These are phyloP conservation scores for Staphylotrichum longicolle DNA, from an alignment of 495 filamentous ascomycete genomes.

Conservation along the genomic window DNA sequence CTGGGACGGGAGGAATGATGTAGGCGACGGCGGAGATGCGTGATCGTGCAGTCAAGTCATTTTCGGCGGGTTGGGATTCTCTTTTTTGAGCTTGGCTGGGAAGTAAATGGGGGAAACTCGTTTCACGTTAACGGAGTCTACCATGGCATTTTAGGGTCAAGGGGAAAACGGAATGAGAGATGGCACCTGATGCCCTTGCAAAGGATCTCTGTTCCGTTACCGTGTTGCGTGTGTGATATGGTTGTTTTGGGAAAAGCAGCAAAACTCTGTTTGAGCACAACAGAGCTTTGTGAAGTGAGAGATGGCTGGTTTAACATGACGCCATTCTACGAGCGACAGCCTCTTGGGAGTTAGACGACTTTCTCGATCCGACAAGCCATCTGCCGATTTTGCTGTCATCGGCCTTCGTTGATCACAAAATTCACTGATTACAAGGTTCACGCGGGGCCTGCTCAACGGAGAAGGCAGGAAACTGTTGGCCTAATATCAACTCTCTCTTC, in stretches of 20 bases:
- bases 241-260: too few relatives aligned
- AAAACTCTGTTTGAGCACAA: too few relatives aligned
- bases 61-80: slow-evolving; percentile 20
- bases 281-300: too few relatives aligned
- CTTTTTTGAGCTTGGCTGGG: slow-evolving; percentile 21
- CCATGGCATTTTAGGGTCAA: slow-evolving; percentile 31
- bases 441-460: too few relatives aligned
- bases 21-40: slow-evolving; percentile 6
- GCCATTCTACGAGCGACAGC: background rate
- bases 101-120: slow-evolving; percentile 19
- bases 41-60: slow-evolving; percentile 8
- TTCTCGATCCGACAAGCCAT: too few relatives aligned
- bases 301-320: background rate
- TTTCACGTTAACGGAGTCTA: slow-evolving; percentile 23
- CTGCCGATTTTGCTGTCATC: too few relatives aligned
- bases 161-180: slow-evolving; percentile 25
- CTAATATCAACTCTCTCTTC: too few relatives aligned
- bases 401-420: too few relatives aligned
- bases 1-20: slow-evolving; percentile 10
- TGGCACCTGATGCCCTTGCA: slow-evolving; percentile 16
- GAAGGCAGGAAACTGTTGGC: too few relatives aligned
- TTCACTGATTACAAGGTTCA: too few relatives aligned
- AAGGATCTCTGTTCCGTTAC: background rate
- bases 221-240: background rate
- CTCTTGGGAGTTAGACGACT: background rate